Evolutionary conservation across 31 red algal genomes (phyloP).

Genomic region (Odonthalia washingtoniensis): DNA sequence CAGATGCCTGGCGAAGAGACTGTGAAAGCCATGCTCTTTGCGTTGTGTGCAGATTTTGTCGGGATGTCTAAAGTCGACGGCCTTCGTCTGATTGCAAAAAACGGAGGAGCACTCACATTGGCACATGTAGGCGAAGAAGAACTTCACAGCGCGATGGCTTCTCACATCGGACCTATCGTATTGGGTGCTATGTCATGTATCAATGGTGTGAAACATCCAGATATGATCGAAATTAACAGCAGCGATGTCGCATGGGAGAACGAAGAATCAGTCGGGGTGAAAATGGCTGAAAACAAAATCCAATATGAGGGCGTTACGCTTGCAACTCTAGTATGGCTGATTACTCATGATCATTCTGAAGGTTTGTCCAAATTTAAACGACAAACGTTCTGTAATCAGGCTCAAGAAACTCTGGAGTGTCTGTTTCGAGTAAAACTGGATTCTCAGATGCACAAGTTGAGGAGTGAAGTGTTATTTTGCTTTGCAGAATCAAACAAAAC

Average conservation of each 20-base stretch:
- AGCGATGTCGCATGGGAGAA: constrained; percentile 46
- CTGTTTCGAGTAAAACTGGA: constrained; percentile 11
- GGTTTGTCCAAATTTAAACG: background rate
- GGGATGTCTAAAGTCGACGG: constrained; percentile 41
- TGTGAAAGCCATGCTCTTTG: constrained; percentile 38
- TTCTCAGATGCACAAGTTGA: constrained; percentile 15
- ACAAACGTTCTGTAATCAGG: constrained; percentile 36
- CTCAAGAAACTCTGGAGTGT: constrained; percentile 50
- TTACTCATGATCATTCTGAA: constrained; percentile 52
- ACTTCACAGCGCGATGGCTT: constrained; percentile 18
- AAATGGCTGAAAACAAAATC: constrained; percentile 20
- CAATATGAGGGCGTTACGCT: constrained; percentile 27
- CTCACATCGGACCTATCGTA: constrained; percentile 56
- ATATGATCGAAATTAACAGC: background rate
- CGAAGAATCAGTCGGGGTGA: constrained; percentile 48
- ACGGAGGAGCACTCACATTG: constrained; percentile 63
- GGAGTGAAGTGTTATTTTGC: constrained; percentile 24
- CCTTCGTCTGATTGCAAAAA: constrained; percentile 15
- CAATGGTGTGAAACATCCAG: background rate
- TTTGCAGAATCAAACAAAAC: constrained; percentile 49
- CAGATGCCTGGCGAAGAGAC: background rate
- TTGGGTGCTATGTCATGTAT: constrained; percentile 58
- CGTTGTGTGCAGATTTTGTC: constrained; percentile 62
- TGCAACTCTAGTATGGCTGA: constrained; percentile 54
- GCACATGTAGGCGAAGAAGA: constrained; percentile 22